phyloP scores from a whole-genome alignment of 169 alveolate genomes.

The Cystoisospora suis region DNA sequence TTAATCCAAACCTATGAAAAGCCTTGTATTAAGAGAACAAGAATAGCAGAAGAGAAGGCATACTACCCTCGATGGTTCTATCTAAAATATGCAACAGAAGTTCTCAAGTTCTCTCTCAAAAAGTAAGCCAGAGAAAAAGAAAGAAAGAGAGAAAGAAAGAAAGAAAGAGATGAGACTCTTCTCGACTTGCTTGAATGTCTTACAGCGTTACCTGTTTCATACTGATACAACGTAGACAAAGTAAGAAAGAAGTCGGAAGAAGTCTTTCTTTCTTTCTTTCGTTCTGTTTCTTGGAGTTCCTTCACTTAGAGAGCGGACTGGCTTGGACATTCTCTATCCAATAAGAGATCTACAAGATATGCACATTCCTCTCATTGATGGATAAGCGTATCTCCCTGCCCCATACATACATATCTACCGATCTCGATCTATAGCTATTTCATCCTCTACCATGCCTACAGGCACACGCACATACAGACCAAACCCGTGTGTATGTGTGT shows the following conservation, averaged over 20 bases:
- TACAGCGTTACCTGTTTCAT: not conserved
- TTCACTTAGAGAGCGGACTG: not conserved
- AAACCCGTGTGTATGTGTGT: not conserved
- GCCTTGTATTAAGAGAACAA: not conserved
- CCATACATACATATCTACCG: not conserved
- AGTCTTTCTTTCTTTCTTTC: not conserved
- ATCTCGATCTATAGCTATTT: not conserved
- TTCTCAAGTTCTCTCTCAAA: conserved; percentile 14
- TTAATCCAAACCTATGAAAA: conserved; percentile 38
- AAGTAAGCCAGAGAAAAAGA: too few relatives aligned
- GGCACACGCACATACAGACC: not conserved
- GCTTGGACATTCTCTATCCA: not conserved
- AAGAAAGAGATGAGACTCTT: not conserved
- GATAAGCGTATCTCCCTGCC: not conserved
- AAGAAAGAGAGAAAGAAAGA: too few relatives aligned
- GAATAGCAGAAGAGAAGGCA: conserved; percentile 19
- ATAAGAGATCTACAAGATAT: not conserved
- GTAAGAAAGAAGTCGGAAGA: not conserved
- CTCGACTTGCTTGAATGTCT: not conserved
- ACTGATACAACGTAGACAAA: not conserved
- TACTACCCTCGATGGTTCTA: conserved; percentile 33
- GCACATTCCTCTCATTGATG: not conserved
- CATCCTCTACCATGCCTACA: not conserved
- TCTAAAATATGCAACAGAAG: conserved; percentile 25
- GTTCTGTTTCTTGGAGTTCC: not conserved